Base-by-base conservation (phyloP, 2,329 filamentous ascomycete species). In the Paramyrothecium sp. region DNA sequence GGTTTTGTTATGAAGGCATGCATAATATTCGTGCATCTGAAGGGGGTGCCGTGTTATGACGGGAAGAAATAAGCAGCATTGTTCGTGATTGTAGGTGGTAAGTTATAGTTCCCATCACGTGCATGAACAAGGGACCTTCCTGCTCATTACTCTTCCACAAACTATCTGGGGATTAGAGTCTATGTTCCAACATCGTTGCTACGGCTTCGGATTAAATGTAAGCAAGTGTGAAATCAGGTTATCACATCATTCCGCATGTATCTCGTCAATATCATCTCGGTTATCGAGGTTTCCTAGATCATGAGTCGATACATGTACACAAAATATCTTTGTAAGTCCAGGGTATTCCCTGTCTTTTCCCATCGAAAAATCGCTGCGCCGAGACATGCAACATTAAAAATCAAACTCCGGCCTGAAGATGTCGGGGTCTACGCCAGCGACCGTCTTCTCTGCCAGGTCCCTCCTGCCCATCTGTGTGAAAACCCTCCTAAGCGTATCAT, bases 391-490 rank as follows among this genome's bases (percentile, higher is more conserved):
- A 49, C 20, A 13, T 67, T 74, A 85, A 67, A 97, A 97, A 59
- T 97, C 93, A 81, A 97, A 95, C 66, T 97, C 92, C 57, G 87
- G 86, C 67, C 92, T 86, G 80, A 99, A 96, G 44, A 87, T 80
- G 69, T 95, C 91, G 23, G 97, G 88, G 76, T 98, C 92, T 78
- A 99, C 94, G 23, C 93, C 94, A 1, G 88, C 86, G 13, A 93
- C 88, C 7, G 97, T 95, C 78, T 88, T 84, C 71, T 98, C 93
- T 3, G 90, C 89, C 69, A 99, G 72, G 75, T 99, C 95, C 56
- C 92, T 81, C 57, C 95, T 80, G 2, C 90, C 90, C 95, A 99
- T 98, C 77, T 96, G 92, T 11, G 88, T 93, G 74, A 99, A 98
- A n/a, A 98, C 95, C 59, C 96, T 82, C 60, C 94, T 80, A 60